Evolutionary conservation across 192 early-diverging fungal species (phyloP).

Genomic region (Backusella psychrophila): DNA sequence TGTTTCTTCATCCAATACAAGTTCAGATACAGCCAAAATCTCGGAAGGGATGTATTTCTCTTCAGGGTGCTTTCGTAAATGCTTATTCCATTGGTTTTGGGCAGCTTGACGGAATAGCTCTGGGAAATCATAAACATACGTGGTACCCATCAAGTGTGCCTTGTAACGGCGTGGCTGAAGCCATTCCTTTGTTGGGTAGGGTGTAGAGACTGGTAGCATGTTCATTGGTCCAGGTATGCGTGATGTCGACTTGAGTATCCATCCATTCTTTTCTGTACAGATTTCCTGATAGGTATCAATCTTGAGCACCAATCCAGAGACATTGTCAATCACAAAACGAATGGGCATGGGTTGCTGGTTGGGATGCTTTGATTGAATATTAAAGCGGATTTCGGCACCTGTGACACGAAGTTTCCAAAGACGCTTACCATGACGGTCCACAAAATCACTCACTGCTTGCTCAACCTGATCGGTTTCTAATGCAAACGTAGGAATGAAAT

Average conservation of each 20-base stretch:
- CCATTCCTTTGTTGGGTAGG: constrained; percentile 91
- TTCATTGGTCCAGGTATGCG: constrained; percentile 77
- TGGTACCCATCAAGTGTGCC: constrained; percentile 96
- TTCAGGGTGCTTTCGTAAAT: constrained; percentile 36
- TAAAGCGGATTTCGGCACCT: constrained; percentile 95
- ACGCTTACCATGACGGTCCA: constrained; percentile 91
- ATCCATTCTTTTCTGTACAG: constrained; percentile 74
- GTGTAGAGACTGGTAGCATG: constrained; percentile 71
- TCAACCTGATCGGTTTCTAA: constrained; percentile 83
- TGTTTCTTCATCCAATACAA: constrained; percentile 79
- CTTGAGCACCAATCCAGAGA: constrained; percentile 88
- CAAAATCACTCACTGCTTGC: constrained; percentile 79
- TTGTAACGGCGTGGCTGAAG: constrained; percentile 96
- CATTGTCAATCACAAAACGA: constrained; percentile 88
- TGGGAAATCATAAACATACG: constrained; percentile 98
- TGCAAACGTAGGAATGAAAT: constrained; percentile 94
- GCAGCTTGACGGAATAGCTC: constrained; percentile 91
- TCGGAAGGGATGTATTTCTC: constrained; percentile 50
- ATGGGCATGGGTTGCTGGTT: constrained; percentile 65
- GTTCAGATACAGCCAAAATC: constrained; percentile 76
- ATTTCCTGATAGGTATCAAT: constrained; percentile 91
- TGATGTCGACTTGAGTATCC: constrained; percentile 84
- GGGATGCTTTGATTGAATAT: constrained; percentile 65
- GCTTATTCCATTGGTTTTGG: constrained; percentile 76
- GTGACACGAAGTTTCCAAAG: constrained; percentile 93